Percentiles rank a stretch among this genome's conserved stretches.
These are phyloP conservation scores for Penicillium desertorum DNA, from an alignment of 495 filamentous ascomycete species.

Conservation along the genomic window DNA sequence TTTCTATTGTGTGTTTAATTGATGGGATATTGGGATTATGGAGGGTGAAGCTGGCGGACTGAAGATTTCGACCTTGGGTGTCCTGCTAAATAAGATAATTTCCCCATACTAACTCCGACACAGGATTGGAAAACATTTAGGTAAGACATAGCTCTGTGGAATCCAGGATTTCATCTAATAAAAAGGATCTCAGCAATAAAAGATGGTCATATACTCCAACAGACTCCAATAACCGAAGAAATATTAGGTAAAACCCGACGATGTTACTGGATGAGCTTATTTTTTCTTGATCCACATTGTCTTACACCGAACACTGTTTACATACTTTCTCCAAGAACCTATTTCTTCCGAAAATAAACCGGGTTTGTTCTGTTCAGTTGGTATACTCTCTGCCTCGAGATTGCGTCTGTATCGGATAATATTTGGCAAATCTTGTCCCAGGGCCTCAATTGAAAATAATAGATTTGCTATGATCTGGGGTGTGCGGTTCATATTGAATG, in stretches of 20 bases:
- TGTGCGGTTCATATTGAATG: too few relatives aligned
- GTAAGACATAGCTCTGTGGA: conserved; percentile 4
- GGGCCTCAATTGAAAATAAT: too few relatives aligned
- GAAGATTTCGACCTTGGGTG: conserved; percentile 1
- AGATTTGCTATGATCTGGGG: too few relatives aligned
- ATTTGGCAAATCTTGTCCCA: too few relatives aligned
- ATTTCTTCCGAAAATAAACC: background rate
- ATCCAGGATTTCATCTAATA: conserved; percentile 12
- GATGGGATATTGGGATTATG: background rate
- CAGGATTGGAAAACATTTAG: background rate
- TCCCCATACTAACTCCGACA: conserved; percentile 1
- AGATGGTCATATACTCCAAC: conserved; percentile 17
- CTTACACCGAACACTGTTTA: background rate
- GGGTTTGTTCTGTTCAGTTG: background rate
- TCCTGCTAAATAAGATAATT: background rate
- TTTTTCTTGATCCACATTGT: background rate
- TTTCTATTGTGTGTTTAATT: background rate
- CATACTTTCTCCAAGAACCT: background rate
- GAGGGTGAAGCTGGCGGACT: background rate
- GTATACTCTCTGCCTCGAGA: too few relatives aligned
- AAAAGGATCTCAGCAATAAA: conserved; percentile 10
- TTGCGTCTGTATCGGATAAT: too few relatives aligned
- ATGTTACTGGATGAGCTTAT: conserved; percentile 24
- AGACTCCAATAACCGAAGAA: conserved; percentile 23
- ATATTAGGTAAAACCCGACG: conserved; percentile 28